phyloP scores from a whole-genome alignment of 2,329 filamentous ascomycete species.

The Helminthosporium solani region DNA sequence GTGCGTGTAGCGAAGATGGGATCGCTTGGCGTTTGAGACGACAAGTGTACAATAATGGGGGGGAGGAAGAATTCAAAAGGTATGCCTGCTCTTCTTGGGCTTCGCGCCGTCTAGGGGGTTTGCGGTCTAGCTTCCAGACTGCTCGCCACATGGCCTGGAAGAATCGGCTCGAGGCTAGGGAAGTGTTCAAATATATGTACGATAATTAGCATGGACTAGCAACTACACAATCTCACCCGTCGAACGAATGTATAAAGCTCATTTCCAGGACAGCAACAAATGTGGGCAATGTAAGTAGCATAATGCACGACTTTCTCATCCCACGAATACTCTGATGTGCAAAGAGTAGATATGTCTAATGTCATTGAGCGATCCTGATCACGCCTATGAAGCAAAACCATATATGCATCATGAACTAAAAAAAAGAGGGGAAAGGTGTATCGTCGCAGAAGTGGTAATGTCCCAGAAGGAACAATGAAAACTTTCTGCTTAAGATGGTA shows the following conservation, averaged over 20 bases:
- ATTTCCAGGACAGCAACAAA: too few relatives aligned
- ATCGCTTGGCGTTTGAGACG: too few relatives aligned
- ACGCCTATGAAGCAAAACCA: conserved; percentile 24
- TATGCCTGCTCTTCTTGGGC: too few relatives aligned
- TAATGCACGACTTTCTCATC: not conserved
- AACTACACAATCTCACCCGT: not conserved
- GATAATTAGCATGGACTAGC: not conserved
- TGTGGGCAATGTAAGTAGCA: too few relatives aligned
- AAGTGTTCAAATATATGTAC: not conserved
- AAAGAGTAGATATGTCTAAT: conserved; percentile 5
- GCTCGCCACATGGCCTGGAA: too few relatives aligned
- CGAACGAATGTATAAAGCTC: not conserved
- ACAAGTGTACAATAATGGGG: too few relatives aligned
- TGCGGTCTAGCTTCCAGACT: too few relatives aligned
- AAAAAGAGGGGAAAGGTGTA: conserved; percentile 9
- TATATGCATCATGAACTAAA: conserved; percentile 27
- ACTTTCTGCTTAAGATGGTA: conserved; percentile 34
- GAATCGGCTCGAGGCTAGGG: not conserved
- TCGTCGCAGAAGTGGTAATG: conserved; percentile 12
- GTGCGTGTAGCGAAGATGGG: too few relatives aligned
- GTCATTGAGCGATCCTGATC: conserved; percentile 15
- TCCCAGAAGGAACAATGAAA: conserved; percentile 13
- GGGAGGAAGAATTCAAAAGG: too few relatives aligned
- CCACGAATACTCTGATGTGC: not conserved
- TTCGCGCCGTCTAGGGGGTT: too few relatives aligned